These are phyloP conservation scores for Mucor ambiguus DNA, from an alignment of 371 early-diverging fungal genomes.

Conservation along the genomic window DNA sequence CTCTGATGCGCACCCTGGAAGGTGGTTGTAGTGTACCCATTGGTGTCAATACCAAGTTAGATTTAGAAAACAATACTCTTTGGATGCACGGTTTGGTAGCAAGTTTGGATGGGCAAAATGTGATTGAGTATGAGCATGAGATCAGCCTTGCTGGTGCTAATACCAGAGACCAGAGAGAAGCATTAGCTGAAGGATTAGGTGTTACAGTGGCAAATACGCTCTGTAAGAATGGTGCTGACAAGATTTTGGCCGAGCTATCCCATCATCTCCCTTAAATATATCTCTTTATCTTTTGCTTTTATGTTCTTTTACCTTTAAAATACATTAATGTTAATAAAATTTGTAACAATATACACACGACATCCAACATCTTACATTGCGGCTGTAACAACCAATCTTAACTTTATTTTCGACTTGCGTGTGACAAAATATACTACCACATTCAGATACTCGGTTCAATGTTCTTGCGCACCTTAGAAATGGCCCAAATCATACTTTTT, in stretches of 20 bases:
- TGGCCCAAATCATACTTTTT: background rate
- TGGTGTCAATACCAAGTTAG: slow-evolving; percentile 77
- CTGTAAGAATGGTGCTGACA: slow-evolving; percentile 35
- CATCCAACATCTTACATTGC: background rate
- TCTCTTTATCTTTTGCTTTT: background rate
- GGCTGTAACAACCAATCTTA: background rate
- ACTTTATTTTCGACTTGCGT: background rate
- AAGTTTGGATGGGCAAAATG: slow-evolving; percentile 67
- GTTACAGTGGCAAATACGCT: slow-evolving; percentile 31
- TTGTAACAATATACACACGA: background rate
- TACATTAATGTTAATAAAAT: background rate
- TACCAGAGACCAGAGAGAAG: slow-evolving; percentile 34
- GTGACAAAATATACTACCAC: background rate
- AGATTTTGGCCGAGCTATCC: slow-evolving; percentile 37
- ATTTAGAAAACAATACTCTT: slow-evolving; percentile 38
- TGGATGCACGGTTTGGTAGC: slow-evolving; percentile 67
- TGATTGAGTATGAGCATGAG: slow-evolving; percentile 51
- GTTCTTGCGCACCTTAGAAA: background rate
- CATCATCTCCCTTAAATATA: slow-evolving; percentile 18
- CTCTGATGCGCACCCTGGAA: slow-evolving; percentile 87
- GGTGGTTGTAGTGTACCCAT: slow-evolving; percentile 98
- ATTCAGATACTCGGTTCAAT: background rate
- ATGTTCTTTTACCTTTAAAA: background rate
- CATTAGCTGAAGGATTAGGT: slow-evolving; percentile 32
- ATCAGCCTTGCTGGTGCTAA: slow-evolving; percentile 39